These are phyloP conservation scores for Fragosphaeria purpurea DNA, from an alignment of 2,329 filamentous ascomycete species.

Conservation along the genomic window DNA sequence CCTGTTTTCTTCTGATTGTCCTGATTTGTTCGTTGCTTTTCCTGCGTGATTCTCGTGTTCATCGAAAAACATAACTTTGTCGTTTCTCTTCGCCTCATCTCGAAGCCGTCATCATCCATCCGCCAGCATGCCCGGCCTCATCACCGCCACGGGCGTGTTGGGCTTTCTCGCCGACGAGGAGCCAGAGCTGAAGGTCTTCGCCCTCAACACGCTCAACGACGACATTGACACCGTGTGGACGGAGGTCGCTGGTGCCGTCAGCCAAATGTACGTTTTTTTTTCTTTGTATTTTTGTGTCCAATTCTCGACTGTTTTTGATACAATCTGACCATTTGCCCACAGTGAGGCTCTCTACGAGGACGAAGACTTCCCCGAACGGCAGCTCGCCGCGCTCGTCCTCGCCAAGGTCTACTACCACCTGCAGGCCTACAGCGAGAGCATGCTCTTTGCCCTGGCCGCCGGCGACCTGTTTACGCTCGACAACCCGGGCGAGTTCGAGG, in stretches of 20 bases:
- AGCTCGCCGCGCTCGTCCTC: conserved; percentile 86
- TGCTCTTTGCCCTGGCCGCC: conserved; percentile 92
- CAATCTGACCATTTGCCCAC: conserved; percentile 10
- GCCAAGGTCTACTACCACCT: conserved; percentile 99
- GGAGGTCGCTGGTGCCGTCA: conserved; percentile 85
- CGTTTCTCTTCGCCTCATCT: no score
- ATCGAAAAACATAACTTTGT: neutral
- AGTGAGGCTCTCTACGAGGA: conserved; percentile 98
- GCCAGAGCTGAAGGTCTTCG: conserved; percentile 86
- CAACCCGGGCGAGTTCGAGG: conserved; percentile 86
- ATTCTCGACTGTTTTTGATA: neutral
- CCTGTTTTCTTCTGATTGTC: no score
- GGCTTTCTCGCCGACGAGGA: conserved; percentile 94
- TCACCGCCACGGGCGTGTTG: conserved; percentile 87
- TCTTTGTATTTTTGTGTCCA: neutral
- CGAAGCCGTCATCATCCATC: no score
- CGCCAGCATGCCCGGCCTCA: conserved; percentile 72
- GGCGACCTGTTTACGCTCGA: conserved; percentile 93
- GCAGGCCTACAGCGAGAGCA: conserved; percentile 97
- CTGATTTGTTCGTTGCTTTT: no score
- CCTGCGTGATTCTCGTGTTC: neutral
- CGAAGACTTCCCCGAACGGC: conserved; percentile 84
- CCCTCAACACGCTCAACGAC: conserved; percentile 87
- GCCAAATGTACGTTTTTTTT: conserved; percentile 63
- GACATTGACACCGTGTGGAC: conserved; percentile 97